Conservation (phyloP, 2,329 filamentous ascomycete genomes). For the Colletotrichum truncatum region DNA sequence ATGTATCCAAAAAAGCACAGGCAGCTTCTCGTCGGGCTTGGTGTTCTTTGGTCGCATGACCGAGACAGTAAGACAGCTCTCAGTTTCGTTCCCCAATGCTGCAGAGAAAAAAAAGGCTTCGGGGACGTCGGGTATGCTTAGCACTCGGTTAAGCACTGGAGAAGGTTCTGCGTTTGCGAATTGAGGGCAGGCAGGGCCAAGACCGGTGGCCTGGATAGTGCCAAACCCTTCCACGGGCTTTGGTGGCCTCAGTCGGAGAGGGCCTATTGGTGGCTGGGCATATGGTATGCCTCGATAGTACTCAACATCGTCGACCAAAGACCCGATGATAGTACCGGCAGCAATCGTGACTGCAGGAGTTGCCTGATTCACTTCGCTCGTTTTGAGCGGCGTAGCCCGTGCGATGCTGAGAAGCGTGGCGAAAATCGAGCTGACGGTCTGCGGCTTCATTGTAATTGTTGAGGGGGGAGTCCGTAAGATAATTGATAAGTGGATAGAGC, state of each 20-base stretch:
- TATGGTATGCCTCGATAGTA: conserved; percentile 72
- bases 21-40: conserved; percentile 52
- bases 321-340: conserved; percentile 35
- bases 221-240: conserved; percentile 59
- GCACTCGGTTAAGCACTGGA: too few relatives aligned
- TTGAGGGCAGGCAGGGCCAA: conserved; percentile 66
- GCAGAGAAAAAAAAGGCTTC: conserved; percentile 53
- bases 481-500: too few relatives aligned
- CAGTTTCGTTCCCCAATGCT: conserved; percentile 49
- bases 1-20: conserved; percentile 67
- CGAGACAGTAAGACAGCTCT: conserved; percentile 62
- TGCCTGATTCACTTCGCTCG: too few relatives aligned
- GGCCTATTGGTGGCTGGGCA: conserved; percentile 66
- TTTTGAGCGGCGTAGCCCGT: too few relatives aligned
- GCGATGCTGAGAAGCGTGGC: too few relatives aligned
- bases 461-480: too few relatives aligned
- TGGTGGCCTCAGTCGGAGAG: conserved; percentile 68
- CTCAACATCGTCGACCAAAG: conserved; percentile 51
- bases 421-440: too few relatives aligned
- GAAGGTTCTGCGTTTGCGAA: conserved; percentile 32
- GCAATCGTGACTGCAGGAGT: conserved; percentile 30
- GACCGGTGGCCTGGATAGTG: conserved; percentile 58
- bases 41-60: conserved; percentile 56
- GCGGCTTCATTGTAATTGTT: too few relatives aligned
- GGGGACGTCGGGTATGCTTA: conserved; percentile 47